Evolutionary conservation across 2,329 filamentous ascomycete genomes (phyloP), one percentile per base, ranked within the genome.

Genomic region (Aspergillus spinulosporus): DNA sequence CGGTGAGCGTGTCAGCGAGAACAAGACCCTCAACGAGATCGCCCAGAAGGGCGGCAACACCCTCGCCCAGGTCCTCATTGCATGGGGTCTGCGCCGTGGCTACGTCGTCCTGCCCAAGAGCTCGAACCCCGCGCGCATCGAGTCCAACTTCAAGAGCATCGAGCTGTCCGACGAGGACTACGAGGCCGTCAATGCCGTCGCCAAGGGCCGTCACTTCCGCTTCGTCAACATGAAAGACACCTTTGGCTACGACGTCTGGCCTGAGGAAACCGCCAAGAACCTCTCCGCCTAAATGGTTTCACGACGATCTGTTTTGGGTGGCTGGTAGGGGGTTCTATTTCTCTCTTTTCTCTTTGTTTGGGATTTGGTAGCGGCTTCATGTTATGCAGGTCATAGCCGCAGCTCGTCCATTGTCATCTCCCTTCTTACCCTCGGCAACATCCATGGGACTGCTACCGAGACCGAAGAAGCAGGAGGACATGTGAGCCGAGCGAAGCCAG

Each of bases 161-260:
- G 74, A 82, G 66, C 76, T 90, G 57, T 74, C 76, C 46, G 77
- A 82, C 39, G 78, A 80, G 53, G 82, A 87, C 62, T 82, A 86
- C 65, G 76, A 79, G 59, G 84, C 80, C 11, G 79, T 88, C 52
- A 82, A 88, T 72, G 68, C 78, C 59, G 86, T 90, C 5, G 86
- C 87, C 1, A 79, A 83, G 69, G 84, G 84, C 36, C 80, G 87
- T 50, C 84, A 88, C 72, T 83, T 82, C 28, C 83, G 88, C 37
- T 90, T 91, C 67, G 88, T 91, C 57, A 90, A 91, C 76, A 90
- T 90, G 88, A 90, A 89, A 80, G 87, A 89, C 62, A 89, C 86
- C 1, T 90, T 90, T 71, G 88, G 88, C 5, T 89, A 88, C 69
- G 80, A 90, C 64, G 82, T 90, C 49, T 87, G 84, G 85, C 80